Conservation (phyloP, 139 green algal genomes). For the Chlorella sp. region DNA sequence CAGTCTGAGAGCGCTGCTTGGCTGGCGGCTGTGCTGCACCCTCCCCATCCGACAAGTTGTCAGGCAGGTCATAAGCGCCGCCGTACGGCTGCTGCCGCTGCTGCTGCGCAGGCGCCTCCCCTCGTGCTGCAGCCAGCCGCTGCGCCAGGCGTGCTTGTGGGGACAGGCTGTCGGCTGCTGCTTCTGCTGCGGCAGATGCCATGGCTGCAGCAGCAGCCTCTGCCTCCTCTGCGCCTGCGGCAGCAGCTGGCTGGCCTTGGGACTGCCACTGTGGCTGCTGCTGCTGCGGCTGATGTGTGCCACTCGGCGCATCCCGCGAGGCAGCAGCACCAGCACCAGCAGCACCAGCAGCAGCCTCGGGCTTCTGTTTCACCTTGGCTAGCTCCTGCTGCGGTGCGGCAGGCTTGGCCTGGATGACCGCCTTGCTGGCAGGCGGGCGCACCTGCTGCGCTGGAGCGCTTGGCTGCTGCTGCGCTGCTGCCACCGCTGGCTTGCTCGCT, state of each 20-base stretch:
- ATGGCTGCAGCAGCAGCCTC: background rate
- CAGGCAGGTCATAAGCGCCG: background rate
- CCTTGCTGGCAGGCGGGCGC: no score
- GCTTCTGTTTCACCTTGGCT: background rate
- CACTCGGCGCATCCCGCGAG: no score
- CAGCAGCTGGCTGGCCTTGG: no score
- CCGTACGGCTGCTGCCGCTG: background rate
- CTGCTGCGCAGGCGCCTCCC: background rate
- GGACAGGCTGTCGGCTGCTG: background rate
- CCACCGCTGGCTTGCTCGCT: background rate
- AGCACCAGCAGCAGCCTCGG: no score
- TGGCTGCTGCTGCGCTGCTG: background rate
- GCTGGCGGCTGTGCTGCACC: background rate
- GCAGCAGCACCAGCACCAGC: no score
- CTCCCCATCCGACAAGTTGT: background rate
- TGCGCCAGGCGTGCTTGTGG: slow-evolving; percentile 1
- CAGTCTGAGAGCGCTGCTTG: background rate
- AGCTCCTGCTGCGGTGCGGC: background rate
- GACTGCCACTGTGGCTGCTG: background rate
- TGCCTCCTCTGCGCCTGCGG: background rate
- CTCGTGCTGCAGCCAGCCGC: background rate
- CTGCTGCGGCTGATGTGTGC: background rate
- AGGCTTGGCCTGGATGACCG: background rate
- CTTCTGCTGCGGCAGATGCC: background rate
- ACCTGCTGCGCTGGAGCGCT: background rate